phyloP scores from a whole-genome alignment of 371 early-diverging fungal genomes.

The Lichtheimia corymbifera region DNA sequence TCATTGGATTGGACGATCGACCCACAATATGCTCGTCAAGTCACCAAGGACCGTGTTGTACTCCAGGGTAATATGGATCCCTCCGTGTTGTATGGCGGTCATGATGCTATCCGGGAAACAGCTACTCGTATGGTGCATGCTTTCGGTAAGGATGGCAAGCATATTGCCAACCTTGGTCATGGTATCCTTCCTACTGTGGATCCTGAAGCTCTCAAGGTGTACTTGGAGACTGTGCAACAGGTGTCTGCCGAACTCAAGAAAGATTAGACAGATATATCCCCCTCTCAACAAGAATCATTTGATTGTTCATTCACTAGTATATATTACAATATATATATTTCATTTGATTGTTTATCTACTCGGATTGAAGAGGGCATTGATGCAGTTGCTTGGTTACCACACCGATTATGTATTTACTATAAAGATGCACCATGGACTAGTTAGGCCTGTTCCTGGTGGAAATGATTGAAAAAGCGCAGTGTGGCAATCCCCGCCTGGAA shows the following conservation, averaged over 20 bases:
- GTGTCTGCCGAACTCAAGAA: slow-evolving; percentile 52
- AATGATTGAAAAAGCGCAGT: no score
- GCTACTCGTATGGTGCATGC: slow-evolving; percentile 81
- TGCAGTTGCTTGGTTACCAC: no score
- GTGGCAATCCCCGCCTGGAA: no score
- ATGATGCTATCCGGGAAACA: slow-evolving; percentile 71
- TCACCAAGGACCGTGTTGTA: slow-evolving; percentile 64
- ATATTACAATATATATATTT: no score
- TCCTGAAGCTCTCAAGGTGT: slow-evolving; percentile 72
- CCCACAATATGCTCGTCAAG: slow-evolving; percentile 67
- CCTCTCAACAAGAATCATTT: neutral
- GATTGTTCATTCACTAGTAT: no score
- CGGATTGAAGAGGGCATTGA: no score
- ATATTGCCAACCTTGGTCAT: slow-evolving; percentile 96
- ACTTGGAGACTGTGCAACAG: slow-evolving; percentile 68
- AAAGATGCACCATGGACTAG: no score
- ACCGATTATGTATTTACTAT: no score
- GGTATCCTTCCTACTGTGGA: slow-evolving; percentile 86
- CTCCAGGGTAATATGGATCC: slow-evolving; percentile 98
- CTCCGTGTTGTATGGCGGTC: slow-evolving; percentile 73
- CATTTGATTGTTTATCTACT: no score
- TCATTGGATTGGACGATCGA: slow-evolving; percentile 92
- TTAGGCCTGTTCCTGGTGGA: neutral
- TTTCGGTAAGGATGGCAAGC: slow-evolving; percentile 74
- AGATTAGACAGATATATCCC: slow-evolving; percentile 1